Base-by-base conservation (phyloP, 306 rosid species). In the Corylus heterophylla region DNA sequence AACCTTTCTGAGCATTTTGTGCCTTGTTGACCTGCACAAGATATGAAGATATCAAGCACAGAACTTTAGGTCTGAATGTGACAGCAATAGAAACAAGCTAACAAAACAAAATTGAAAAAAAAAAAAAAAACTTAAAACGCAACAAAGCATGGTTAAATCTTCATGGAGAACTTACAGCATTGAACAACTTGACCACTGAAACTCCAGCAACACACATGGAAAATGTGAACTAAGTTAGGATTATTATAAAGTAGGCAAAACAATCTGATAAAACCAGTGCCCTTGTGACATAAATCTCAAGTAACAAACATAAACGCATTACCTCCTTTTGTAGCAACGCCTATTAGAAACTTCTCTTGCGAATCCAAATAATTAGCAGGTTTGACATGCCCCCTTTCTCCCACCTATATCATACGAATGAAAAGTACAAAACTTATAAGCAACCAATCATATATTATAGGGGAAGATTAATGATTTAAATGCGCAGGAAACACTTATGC, bases 291-390 rank as follows among this genome's bases (percentile, higher is more conserved):
- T 48, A 68, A 44, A 50, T 76, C 70, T 77, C 17, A 72, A 71
- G 22, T n/a, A 69, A n/a, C 29, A 75, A 29, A 45, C 12, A 45
- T 39, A 50, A 64, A 48, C 18, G 22, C 12, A 6, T 31, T 82
- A 93, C 98, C 99, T 90, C 99, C 99, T 90, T 92, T 93, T 20
- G 99, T 96, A 45, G 99, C 97, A 83, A 96, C 86, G 62, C 93
- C 91, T 10, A 88, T 78, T 2, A 96, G 87, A 86, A 96, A 90
- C 85, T 88, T 93, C 54, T 91, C 99, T 12, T 89, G 93, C 0
- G 89, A 54, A 31, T 89, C 90, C 89, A 94, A 81, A 81, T 80
- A 89, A 9, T 74, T 83, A 17, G 81, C 96, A 63, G 94, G 99
- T 76, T 77, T 89, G 74, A 87, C 91, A 82, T 96, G 99, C 42